Conservation (phyloP, 164 flowering plant genomes). For the Platanus orientalis region DNA sequence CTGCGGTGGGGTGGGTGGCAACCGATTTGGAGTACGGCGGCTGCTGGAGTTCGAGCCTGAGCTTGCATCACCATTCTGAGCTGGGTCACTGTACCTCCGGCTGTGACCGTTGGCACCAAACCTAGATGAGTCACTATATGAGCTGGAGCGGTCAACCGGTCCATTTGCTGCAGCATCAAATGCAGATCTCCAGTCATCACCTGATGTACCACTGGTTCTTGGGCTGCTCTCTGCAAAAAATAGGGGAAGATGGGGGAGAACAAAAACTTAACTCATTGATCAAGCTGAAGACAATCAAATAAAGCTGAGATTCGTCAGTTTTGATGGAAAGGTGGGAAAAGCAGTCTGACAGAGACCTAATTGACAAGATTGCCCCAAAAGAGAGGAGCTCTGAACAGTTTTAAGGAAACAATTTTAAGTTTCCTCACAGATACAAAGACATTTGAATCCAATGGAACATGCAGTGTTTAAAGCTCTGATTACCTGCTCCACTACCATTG, state of each 20-base stretch:
- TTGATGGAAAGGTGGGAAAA: no score
- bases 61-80: constrained; percentile 67
- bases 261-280: no score
- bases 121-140: constrained; percentile 30
- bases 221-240: constrained; percentile 94
- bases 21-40: constrained; percentile 81
- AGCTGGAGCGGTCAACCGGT: constrained; percentile 26
- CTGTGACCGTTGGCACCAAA: constrained; percentile 63
- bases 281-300: no score
- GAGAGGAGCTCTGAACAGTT: no score
- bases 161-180: constrained; percentile 93
- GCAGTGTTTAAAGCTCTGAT: no score
- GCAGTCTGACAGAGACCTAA: no score
- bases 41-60: constrained; percentile 57
- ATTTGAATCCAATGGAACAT: no score
- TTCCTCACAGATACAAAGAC: no score
- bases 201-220: constrained; percentile 41
- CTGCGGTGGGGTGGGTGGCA: constrained; percentile 76
- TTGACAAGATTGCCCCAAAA: no score
- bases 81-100: constrained; percentile 64
- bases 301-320: no score
- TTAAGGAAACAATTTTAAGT: no score
- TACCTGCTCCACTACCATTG: constrained; percentile 58
- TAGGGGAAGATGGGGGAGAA: no score
- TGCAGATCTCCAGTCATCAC: constrained; percentile 91